These are phyloP conservation scores for Cupressus sempervirens DNA, from an alignment of 75 land plant genomes.

Conservation along the genomic window DNA sequence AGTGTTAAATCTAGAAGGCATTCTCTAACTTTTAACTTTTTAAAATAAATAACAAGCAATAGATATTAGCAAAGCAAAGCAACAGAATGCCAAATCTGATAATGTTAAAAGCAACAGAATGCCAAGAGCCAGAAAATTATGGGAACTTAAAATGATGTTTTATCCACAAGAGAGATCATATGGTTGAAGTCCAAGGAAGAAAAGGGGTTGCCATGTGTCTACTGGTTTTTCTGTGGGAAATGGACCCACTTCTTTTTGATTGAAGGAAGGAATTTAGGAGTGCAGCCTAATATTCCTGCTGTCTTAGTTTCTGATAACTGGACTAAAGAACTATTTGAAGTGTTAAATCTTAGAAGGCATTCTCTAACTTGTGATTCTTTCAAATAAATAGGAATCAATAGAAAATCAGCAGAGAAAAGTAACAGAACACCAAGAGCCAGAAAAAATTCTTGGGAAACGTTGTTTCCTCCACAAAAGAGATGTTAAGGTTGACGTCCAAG, in stretches of 20 bases:
- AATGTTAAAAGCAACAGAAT: neutral
- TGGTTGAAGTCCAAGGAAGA: slow-evolving; percentile 2
- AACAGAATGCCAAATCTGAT: neutral
- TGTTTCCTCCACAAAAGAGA: neutral
- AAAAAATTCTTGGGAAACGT: neutral
- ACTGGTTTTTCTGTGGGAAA: neutral
- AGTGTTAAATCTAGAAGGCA: neutral
- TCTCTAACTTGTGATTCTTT: neutral
- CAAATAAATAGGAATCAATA: neutral
- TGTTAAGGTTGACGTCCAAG: neutral
- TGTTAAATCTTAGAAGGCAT: neutral
- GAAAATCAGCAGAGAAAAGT: neutral
- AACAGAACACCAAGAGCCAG: neutral
- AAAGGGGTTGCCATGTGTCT: neutral
- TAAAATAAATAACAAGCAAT: neutral
- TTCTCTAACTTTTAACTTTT: neutral
- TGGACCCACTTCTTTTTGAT: neutral
- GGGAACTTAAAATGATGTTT: neutral
- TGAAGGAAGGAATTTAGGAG: neutral
- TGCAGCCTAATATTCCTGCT: neutral
- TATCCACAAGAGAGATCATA: neutral
- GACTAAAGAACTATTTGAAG: neutral
- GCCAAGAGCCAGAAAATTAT: neutral
- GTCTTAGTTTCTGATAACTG: neutral
- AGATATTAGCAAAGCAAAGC: neutral